Evolutionary conservation across 2,329 filamentous ascomycete species (phyloP).

Genomic region (Colletotrichum sp.): DNA sequence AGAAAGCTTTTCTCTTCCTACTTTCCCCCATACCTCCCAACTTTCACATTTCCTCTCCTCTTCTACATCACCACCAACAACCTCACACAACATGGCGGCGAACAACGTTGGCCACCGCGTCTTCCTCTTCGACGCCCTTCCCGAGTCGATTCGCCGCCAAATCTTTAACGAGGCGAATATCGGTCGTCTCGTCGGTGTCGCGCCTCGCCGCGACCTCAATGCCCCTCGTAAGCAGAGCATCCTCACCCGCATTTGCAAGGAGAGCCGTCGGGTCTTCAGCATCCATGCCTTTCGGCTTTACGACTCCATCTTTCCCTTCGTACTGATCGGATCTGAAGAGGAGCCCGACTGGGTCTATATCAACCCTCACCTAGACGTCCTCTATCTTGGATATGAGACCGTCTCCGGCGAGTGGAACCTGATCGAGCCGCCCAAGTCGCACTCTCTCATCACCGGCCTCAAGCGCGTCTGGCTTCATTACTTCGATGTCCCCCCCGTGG

Average conservation of each 20-base stretch:
- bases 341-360: background rate
- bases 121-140: background rate
- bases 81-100: background rate
- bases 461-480: background rate
- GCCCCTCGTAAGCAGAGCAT: background rate
- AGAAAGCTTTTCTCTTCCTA: background rate
- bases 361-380: background rate
- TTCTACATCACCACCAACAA: background rate
- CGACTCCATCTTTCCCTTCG: background rate
- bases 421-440: background rate
- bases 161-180: background rate
- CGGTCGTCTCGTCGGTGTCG: background rate
- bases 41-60: background rate
- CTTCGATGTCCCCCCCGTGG: background rate
- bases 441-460: background rate
- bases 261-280: background rate
- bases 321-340: background rate
- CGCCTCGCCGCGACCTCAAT: background rate
- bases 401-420: background rate
- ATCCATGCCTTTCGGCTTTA: background rate
- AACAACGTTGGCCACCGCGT: background rate
- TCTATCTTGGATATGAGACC: background rate
- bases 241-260: background rate
- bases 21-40: background rate
- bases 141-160: background rate